Percentiles rank a stretch among this genome's conserved stretches.
Conservation (phyloP, 202 grass and related monocot species). For the Panicum hallii region DNA sequence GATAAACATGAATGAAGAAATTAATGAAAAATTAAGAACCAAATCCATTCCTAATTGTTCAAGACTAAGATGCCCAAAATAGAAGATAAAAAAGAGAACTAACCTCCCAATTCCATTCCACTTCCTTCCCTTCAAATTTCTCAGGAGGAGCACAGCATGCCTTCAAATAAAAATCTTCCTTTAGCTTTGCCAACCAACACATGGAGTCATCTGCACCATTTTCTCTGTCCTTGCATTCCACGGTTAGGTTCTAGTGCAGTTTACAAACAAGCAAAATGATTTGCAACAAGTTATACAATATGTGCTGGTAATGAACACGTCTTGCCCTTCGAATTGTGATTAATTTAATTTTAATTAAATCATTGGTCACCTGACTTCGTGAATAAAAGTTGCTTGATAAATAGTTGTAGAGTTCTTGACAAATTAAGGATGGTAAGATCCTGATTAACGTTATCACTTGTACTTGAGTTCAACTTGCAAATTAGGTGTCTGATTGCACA, state of each 20-base stretch:
- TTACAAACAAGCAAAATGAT: neutral
- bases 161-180: constrained; percentile 16
- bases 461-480: constrained; percentile 51
- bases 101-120: constrained; percentile 45
- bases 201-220: neutral
- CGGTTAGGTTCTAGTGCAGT: neutral
- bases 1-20: neutral
- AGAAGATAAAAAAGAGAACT: constrained; percentile 2
- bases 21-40: constrained; percentile 2
- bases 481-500: constrained; percentile 33
- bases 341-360: neutral
- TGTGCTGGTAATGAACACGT: neutral
- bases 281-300: neutral
- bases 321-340: neutral
- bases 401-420: constrained; percentile 64
- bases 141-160: constrained; percentile 23
- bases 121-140: neutral
- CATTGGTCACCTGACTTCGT: neutral
- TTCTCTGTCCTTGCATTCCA: neutral
- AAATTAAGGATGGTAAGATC: constrained; percentile 63
- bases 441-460: constrained; percentile 20
- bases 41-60: neutral
- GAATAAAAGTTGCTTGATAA: neutral
- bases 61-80: neutral
- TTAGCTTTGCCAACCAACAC: constrained; percentile 24